Base-by-base conservation (phyloP, 2,329 filamentous ascomycete species). In the Xylariaceae sp. region DNA sequence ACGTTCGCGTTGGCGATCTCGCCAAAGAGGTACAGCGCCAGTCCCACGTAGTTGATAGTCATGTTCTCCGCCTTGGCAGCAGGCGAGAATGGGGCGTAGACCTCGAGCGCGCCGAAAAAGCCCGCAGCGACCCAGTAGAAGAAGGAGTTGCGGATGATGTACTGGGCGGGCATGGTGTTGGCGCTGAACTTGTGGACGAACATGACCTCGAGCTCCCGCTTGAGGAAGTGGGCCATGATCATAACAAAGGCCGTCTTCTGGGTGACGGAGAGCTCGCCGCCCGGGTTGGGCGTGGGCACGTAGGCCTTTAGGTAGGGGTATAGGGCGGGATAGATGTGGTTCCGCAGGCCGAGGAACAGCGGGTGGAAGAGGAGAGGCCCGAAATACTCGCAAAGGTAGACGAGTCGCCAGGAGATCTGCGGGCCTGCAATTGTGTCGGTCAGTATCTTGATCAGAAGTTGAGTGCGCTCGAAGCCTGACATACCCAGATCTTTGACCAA, bases 121-220 rank as follows among this genome's bases (percentile, higher is more conserved):
- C 93, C 93, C 4, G 85, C 84, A 41, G 91, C 67, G 26, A 84
- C 58, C 93, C 93, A 98, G 79, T 98, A 98, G 73, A 96, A 91
- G 52, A 78, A 79, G 52, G 84, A 89, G 76, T 98, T 98, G 69
- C 91, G 93, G 78, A 96, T 85, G 62, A 98, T 88, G 73, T 95
- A 95, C 60, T 68, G 70, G 44, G 79, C 76, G 15, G 93, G 93
- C 93, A 98, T 98, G 37, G 93, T 98, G 58, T 86, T 88, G 48
- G 85, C 81, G 42, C 89, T 91, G 74, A 98, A 98, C 62, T 88
- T 89, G 74, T 98, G 93, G 48, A 98, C 79, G 63, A 93, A 95
- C 48, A 95, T 62, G 1, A 93, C 97, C 72, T 98, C 93, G 51
- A 88, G 76, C 72, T 98, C 93, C 60, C 93, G 89, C 78, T 98